Evolutionary conservation across 441 rosid genomes (phyloP), one percentile per base, ranked within the genome.

Genomic region (Aquilaria agallochum): DNA sequence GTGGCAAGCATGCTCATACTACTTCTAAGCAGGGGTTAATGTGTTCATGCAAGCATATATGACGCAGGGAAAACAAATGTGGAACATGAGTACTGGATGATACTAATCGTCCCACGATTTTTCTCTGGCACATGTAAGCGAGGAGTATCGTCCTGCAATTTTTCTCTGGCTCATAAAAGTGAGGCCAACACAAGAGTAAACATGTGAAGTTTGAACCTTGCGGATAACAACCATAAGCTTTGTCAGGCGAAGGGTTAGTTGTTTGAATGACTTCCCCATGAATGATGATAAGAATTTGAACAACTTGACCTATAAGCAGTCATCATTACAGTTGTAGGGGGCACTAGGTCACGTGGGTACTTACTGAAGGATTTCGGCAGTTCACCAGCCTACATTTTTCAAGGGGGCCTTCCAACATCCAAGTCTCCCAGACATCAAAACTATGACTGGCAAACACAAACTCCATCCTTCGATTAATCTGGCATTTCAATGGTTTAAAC

Each of bases 401-500:
- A 64, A 92, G 65, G 59, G 95, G 71, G 75, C 98, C 99, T 79
- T 92, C 97, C 73, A 92, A 36, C 62, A 65, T 85, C 99, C 99
- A 95, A 83, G 93, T 88, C 83, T 95, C 99, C 99, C 99, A 95
- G 46, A 92, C 95, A 76, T 95, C 98, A 78, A 92, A 95, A 78
- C 96, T 89, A 67, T 95, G 95, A 75, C 99, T 88, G 10, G 97
- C 96, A 76, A 95, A 92, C 59, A 92, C 98, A 71, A 89, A 95
- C 77, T 92, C 97, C 92, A 79, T 88, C 67, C 85, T 86, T 78
- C 98, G 83, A 74, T 92, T 95, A 56, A 92, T 89, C 99, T 92
- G 87, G 77, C 75, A 51, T 46, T 34, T 54, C 1, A 36, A 5
- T 8, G 7, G 42, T 5, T 20, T 4, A 36, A 36, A 8, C 42